Conservation (phyloP, 192 early-diverging fungal genomes). For the Linnemannia zychae region DNA sequence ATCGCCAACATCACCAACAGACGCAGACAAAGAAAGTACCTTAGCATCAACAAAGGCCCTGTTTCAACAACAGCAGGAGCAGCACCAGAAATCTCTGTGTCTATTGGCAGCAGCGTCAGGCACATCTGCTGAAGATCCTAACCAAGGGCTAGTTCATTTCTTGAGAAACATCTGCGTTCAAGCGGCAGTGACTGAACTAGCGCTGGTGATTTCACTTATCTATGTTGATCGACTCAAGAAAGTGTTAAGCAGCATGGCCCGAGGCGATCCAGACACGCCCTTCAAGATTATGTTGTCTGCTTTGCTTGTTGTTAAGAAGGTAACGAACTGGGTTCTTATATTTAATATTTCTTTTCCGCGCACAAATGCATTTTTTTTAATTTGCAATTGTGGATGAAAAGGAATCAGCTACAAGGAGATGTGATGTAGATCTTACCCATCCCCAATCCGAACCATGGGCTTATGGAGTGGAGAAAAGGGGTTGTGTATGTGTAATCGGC, state of each 20-base stretch:
- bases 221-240: constrained; percentile 80
- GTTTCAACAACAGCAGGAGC: constrained; percentile 1
- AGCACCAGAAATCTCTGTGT: neutral
- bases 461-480: neutral
- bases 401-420: constrained; percentile 34
- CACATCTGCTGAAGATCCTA: constrained; percentile 2
- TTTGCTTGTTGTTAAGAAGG: constrained; percentile 78
- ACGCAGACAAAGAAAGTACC: neutral
- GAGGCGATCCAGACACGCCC: constrained; percentile 78
- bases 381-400: neutral
- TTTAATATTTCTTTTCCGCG: neutral
- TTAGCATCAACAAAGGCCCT: neutral
- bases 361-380: neutral
- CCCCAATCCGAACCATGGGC: neutral
- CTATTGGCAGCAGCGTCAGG: neutral
- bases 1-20: neutral
- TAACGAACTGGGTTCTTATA: constrained; percentile 63
- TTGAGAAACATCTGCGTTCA: constrained; percentile 40
- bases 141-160: constrained; percentile 42
- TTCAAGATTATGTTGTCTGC: constrained; percentile 80
- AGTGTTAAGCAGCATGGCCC: constrained; percentile 71
- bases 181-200: constrained; percentile 50
- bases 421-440: neutral
- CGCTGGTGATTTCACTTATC: constrained; percentile 73
- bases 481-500: neutral